Conservation (phyloP, 768 basidiomycete species). For the Dioszegia hungarica region DNA sequence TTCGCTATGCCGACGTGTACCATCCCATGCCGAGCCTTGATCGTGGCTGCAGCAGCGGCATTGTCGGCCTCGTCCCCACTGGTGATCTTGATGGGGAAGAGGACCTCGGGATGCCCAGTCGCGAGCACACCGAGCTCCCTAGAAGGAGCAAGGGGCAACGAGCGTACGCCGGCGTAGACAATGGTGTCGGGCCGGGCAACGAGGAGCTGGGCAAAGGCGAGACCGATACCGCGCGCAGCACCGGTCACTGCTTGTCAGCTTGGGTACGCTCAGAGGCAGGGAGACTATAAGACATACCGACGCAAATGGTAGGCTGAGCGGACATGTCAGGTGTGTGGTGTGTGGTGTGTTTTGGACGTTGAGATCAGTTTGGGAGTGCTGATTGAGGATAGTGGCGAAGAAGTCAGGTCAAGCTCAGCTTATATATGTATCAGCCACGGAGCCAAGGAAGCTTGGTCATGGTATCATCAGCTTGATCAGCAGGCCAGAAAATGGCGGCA, state of each 20-base stretch:
- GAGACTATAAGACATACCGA: not conserved
- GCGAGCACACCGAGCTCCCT: constrained; percentile 5
- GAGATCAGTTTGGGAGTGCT: too few relatives aligned
- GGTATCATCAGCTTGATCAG: too few relatives aligned
- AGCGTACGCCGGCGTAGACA: constrained; percentile 24
- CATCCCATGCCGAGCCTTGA: constrained; percentile 17
- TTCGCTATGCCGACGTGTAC: constrained; percentile 34
- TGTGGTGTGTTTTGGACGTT: too few relatives aligned
- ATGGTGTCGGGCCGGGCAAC: not conserved
- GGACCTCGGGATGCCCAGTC: not conserved
- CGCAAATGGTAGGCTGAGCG: not conserved
- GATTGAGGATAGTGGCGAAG: too few relatives aligned
- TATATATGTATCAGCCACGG: too few relatives aligned
- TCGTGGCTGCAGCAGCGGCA: constrained; percentile 5
- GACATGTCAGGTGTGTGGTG: not conserved
- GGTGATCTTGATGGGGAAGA: constrained; percentile 17
- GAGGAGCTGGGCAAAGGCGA: constrained; percentile 8
- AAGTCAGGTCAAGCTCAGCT: too few relatives aligned
- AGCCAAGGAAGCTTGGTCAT: too few relatives aligned
- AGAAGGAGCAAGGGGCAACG: not conserved
- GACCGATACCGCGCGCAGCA: constrained; percentile 22
- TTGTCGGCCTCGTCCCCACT: constrained; percentile 14
- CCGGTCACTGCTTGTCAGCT: constrained; percentile 9
- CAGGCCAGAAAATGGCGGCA: too few relatives aligned
- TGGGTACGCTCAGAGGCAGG: too few relatives aligned